Base-by-base conservation (phyloP, 768 basidiomycete species). In the Cubamyces lactineus region DNA sequence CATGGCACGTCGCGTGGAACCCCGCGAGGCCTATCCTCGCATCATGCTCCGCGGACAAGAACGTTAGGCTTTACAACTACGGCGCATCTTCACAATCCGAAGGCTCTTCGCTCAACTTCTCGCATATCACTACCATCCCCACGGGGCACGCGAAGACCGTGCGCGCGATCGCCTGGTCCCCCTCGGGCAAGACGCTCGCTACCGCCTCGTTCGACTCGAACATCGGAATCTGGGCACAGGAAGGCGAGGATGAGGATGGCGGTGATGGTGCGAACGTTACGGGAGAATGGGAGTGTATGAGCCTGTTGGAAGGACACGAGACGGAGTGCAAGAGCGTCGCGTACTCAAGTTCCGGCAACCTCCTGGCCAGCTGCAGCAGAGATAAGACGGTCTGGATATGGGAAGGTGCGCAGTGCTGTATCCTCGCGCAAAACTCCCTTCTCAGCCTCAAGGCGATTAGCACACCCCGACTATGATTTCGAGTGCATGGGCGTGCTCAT, bases 331-430 rank as follows among this genome's bases (percentile, higher is more conserved):
- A 98, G 78, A 83, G 88, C 57, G 91, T 96, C 0, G 90, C 86
- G 3, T 98, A 89, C 75, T 93, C 90, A 12, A 78, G 78, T 39
- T 84, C 86, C n/a, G 88, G 84, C 0, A 87, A 82, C 2, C 75
- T 97, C 24, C 79, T 99, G n/a, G 97, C 96, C 9, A 95, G 90
- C 63, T 98, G 96, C 71, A 91, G 92, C 67, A 81, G 97, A 61
- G 97, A 98, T 77, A 99, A 98, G 78, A 93, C 94, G 5, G 95
- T 98, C 0, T 98, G 97, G 97, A 84, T 99, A 39, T 99, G 97
- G 96, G 96, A 98, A 82, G 94, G 96, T 90, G 71, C 69, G 78
- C 28, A 45, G 17, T 53, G 5, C 12, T 46, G 16, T 39, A 30
- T 12, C 43, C 57, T 49, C 45, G 1, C 34, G 17, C 28, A 28